Base-by-base conservation (phyloP, 1,284 basidiomycete genomes). In the Cryptococcus amylolentus region DNA sequence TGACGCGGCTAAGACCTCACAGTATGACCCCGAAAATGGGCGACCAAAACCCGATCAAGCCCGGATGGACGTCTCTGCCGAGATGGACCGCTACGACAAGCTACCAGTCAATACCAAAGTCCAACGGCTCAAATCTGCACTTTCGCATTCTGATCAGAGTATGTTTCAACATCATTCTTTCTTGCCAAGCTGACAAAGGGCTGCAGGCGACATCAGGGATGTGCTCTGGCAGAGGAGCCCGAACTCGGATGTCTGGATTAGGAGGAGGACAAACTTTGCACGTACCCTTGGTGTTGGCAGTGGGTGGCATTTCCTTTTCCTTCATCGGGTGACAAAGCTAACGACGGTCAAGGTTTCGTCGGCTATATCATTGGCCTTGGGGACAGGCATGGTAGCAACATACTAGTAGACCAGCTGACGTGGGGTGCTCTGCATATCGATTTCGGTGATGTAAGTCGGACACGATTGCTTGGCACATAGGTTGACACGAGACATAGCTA, bases 381-480 rank as follows among this genome's bases (percentile, higher is more conserved):
- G 0, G 73, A 76, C 55, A 57, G 73, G 37, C 73, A 76, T 55
- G 69, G 69, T 3, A 66, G 62, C 18, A 76, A 76, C 49, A 76
- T 72, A 45, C 61, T 76, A 14, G 61, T 76, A 14, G 71, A 76
- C 46, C 71, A 74, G 52, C 60, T 70, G 14, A 74, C 71, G 9
- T 76, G 72, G 68, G 72, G 71, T 23, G 72, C 67, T 2, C 61
- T 76, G 20, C 72, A 73, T 39, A 76, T 76, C 51, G 73, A 76
- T 51, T 74, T 74, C 61, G 73, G 73, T 8, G 72, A 74, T 64
- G 73, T 74, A 13, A 69, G 70, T 61, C 1, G 5, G 23, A 16
- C 8, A 7, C 18, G 26, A n/a, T 47, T 44, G 2, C 12, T 42
- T 27, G 35, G 38, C 20, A 40, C 10, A 23, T 14, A 16, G 39